Conservation (phyloP, 768 basidiomycete species). For the Phanerochaete carnosa region DNA sequence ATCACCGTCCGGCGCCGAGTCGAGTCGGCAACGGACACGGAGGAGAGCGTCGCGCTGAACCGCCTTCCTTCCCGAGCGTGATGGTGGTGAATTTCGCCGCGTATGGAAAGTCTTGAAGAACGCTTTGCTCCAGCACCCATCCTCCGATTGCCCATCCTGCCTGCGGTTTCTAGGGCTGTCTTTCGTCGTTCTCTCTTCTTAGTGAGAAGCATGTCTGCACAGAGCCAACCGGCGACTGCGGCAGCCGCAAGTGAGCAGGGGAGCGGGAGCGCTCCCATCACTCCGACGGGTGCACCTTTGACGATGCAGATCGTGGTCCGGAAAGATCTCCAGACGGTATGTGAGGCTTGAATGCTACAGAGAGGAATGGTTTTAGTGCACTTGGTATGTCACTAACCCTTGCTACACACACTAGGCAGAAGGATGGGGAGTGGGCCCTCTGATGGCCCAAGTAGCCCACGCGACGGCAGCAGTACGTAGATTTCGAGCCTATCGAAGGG, state of each 20-base stretch:
- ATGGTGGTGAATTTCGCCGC: neutral
- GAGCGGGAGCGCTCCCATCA: neutral
- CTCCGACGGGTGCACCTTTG: conserved; percentile 19
- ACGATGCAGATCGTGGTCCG: conserved; percentile 44
- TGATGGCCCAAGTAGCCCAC: conserved; percentile 44
- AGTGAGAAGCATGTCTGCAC: neutral
- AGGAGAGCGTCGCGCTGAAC: neutral
- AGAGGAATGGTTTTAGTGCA: too few relatives aligned
- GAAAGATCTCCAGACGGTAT: conserved; percentile 38
- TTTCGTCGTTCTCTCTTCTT: neutral
- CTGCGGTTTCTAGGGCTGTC: neutral
- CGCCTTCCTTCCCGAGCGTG: neutral
- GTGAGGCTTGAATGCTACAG: conserved; percentile 17
- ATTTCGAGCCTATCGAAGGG: neutral
- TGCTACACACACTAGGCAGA: conserved; percentile 32
- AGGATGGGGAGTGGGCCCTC: conserved; percentile 41
- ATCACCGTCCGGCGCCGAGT: too few relatives aligned
- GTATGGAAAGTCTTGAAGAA: neutral
- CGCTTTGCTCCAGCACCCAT: neutral
- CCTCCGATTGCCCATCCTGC: neutral
- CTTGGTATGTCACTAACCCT: too few relatives aligned
- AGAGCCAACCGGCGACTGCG: neutral
- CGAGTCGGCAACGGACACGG: neutral
- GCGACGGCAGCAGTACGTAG: conserved; percentile 37
- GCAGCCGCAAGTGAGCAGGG: neutral